phyloP scores from a whole-genome alignment of 1,284 basidiomycete genomes.

The Cerioporus squamosus region DNA sequence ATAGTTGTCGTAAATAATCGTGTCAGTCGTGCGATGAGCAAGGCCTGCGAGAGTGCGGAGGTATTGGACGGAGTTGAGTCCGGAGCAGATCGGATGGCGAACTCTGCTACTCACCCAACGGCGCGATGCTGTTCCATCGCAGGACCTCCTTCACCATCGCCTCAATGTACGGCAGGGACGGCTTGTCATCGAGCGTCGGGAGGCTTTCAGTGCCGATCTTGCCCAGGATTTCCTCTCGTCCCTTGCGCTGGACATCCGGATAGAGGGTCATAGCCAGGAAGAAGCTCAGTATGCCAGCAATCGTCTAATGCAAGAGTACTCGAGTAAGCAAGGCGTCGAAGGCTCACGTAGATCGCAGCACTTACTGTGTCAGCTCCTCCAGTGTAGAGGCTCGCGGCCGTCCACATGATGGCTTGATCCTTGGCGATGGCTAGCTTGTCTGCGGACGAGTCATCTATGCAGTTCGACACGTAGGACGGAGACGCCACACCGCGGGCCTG shows the following conservation, averaged over 20 bases:
- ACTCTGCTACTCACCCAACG: constrained; percentile 15
- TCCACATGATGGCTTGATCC: constrained; percentile 12
- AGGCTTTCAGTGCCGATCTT: constrained; percentile 36
- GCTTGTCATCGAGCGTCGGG: constrained; percentile 37
- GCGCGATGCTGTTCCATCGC: constrained; percentile 38
- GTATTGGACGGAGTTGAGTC: too few species aligned
- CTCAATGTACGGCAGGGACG: constrained; percentile 37
- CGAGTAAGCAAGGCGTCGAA: not conserved
- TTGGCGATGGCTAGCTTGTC: not conserved
- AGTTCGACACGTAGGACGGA: not conserved
- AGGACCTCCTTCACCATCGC: constrained; percentile 38
- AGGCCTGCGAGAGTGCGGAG: not conserved
- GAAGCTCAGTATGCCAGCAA: constrained; percentile 23
- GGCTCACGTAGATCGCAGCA: not conserved
- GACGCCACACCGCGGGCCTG: not conserved
- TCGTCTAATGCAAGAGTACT: constrained; percentile 14
- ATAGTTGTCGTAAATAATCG: constrained; percentile 44
- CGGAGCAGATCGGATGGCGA: not conserved
- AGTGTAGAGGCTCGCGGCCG: constrained; percentile 32
- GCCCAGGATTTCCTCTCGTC: constrained; percentile 37
- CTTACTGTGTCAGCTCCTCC: constrained; percentile 40
- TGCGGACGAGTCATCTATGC: not conserved
- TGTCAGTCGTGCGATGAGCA: constrained; percentile 16
- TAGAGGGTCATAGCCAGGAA: constrained; percentile 36
- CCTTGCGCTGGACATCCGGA: constrained; percentile 36